These are phyloP conservation scores for Candida nanaspora DNA, from an alignment of 805 yeast genomes.

Conservation along the genomic window DNA sequence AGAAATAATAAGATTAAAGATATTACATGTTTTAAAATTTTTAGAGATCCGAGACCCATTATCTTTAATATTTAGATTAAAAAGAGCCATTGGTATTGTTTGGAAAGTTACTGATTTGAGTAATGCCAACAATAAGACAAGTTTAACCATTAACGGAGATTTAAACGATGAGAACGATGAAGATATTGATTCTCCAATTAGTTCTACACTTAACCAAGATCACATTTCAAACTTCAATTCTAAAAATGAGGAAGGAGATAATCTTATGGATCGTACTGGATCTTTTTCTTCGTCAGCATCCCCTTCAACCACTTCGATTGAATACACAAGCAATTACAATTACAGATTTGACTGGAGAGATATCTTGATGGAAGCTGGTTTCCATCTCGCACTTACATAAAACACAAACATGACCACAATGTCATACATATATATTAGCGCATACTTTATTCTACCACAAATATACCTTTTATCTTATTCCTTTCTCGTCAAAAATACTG, in stretches of 20 bases:
- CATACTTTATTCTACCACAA: too few species aligned
- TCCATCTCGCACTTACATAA: slow-evolving; percentile 19
- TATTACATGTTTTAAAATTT: slow-evolving; percentile 12
- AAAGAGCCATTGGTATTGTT: slow-evolving; percentile 18
- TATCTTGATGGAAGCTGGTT: slow-evolving; percentile 15
- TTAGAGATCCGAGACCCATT: slow-evolving; percentile 22
- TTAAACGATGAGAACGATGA: not conserved
- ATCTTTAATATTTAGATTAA: slow-evolving; percentile 15
- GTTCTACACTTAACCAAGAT: too few species aligned
- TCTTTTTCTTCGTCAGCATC: not conserved
- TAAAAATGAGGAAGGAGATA: too few species aligned
- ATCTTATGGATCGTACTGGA: too few species aligned
- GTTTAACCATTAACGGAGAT: not conserved
- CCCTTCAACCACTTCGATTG: not conserved
- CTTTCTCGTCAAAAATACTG: too few species aligned
- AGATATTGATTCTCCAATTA: not conserved
- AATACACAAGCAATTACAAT: not conserved
- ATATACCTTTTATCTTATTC: too few species aligned
- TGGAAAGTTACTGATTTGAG: slow-evolving; percentile 20
- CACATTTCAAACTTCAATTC: too few species aligned
- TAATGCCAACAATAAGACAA: not conserved
- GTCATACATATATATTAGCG: not conserved
- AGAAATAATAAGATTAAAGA: slow-evolving; percentile 8
- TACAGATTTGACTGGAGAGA: slow-evolving; percentile 22
- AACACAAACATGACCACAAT: not conserved